Base-by-base conservation (phyloP, 2,329 filamentous ascomycete genomes). In the Cladosporium sp. region DNA sequence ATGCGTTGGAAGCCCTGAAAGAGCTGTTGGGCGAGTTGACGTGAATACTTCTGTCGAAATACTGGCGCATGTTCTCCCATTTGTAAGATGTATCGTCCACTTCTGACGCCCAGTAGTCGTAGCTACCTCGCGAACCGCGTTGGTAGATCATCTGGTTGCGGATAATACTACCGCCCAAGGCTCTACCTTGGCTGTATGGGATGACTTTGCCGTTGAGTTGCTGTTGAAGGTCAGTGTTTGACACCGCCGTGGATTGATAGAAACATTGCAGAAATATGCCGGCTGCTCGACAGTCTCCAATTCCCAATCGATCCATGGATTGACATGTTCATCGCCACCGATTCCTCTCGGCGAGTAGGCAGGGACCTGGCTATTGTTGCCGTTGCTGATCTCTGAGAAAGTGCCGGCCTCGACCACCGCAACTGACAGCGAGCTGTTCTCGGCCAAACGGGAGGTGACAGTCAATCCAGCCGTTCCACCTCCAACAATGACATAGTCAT, bases 21-120 rank as follows among this genome's bases (percentile, higher is more conserved):
- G 30, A 21, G 16, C 58, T 56, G 26, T 68, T 67, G 5, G 70
- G 65, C 30, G 69, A 58, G 14, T 66, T 72, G 54, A 72, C 70
- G 3, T 69, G 53, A 3, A 69, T 62, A 25, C 68, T 69, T 53
- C 67, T 69, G 69, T 74, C 61, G 69, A 69, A 72, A 65, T 68
- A 71, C 54, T 72, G 67, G 65, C 74, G 54, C 56, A 75, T 49
- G 65, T 73, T 73, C 18, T 70, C 68, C 63, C 70, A 79, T 13
- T 66, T 69, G 58, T 74, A 75, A 46, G 72, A 65, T 57, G 75
- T 53, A 60, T 79, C 78, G 18, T 69, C 73, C 4, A 79, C 76
- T 21, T 71, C 67, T 39, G 78, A 70, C 2, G 76, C 76, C 75
- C 76, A 79, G 36, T 51, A 65, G 57, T 77, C 68, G 67, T 77